Evolutionary conservation across 148 eudicot genomes (phyloP), one percentile per base, ranked within the genome.

Genomic region (Nepenthes mirabilis): DNA sequence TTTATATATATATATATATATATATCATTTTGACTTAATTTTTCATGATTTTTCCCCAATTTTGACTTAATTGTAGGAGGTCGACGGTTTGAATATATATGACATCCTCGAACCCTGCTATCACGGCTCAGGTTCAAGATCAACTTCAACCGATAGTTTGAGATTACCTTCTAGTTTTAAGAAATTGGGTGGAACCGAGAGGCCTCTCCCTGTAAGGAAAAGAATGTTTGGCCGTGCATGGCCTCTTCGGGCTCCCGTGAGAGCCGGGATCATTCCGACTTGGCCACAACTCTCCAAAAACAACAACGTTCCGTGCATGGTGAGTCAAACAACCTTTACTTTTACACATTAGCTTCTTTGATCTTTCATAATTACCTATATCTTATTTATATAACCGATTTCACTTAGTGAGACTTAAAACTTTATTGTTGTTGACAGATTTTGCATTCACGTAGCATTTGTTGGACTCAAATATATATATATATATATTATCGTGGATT

Each of bases 171-270:
- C 64, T 6, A 93, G 97, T 79, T 93, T 93, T 72, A 75, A 82
- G 73, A 79, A 52, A 65, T 65, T 93, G 58, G 99, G 97, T 13
- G 84, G 79, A 72, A 89, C 89, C 2, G 87, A 93, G 47, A 80
- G 80, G 72, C 91, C 89, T 33, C 79, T 86, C 52, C 80, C 89
- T 12, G 95, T 93, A 36, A 81, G 99, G 66, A 93, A 79, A 59
- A 81, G 99, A 74, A 86, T 93, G 73, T 93, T 82, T 77, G 99
- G 99, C 1, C 95, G 99, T 33, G 95, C 99, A 14, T 93, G 99
- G 99, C 99, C 99, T 69, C 63, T 77, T 37, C 71, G 86, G 72
- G 99, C 99, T 59, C 85, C 91, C 2, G 99, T 89, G 1, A 79
- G 80, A 80, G 86, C 66, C 40, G 99, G 99, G 34, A 68, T 67